Conservation (phyloP, 2,329 filamentous ascomycete genomes). For the Ophiostoma piceae region DNA sequence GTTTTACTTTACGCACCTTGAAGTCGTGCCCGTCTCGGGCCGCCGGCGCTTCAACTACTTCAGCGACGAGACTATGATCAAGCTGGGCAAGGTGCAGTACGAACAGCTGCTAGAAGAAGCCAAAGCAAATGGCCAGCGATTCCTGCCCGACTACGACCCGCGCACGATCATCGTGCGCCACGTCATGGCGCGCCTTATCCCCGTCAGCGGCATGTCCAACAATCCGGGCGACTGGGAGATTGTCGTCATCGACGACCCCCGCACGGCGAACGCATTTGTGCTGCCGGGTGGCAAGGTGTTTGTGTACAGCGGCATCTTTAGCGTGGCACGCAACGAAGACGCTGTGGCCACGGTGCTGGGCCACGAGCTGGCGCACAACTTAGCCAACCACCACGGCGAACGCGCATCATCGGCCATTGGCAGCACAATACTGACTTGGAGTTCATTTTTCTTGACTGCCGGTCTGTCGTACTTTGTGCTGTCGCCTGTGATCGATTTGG, state of each 20-base stretch:
- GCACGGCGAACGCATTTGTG: slow-evolving; percentile 69
- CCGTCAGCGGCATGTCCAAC: slow-evolving; percentile 56
- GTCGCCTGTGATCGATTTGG: slow-evolving; percentile 52
- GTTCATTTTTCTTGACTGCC: slow-evolving; percentile 45
- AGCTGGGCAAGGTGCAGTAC: slow-evolving; percentile 50
- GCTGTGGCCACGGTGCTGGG: slow-evolving; percentile 69
- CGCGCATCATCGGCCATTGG: slow-evolving; percentile 50
- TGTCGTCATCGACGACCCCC: slow-evolving; percentile 63
- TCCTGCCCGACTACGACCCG: slow-evolving; percentile 57
- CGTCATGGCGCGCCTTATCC: slow-evolving; percentile 62
- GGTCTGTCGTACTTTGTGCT: slow-evolving; percentile 40
- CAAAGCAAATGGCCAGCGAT: slow-evolving; percentile 45
- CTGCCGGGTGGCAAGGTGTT: slow-evolving; percentile 76
- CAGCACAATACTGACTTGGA: slow-evolving; percentile 48
- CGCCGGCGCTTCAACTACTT: slow-evolving; percentile 69
- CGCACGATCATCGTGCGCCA: slow-evolving; percentile 53
- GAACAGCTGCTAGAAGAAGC: slow-evolving; percentile 52
- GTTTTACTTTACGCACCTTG: slow-evolving; percentile 65
- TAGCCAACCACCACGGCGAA: slow-evolving; percentile 64
- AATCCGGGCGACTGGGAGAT: slow-evolving; percentile 60
- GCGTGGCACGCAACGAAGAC: slow-evolving; percentile 61
- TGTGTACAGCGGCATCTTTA: slow-evolving; percentile 67
- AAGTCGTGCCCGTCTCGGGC: slow-evolving; percentile 67
- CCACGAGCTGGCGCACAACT: slow-evolving; percentile 74
- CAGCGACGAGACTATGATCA: slow-evolving; percentile 49